Conservation (phyloP, 2,329 filamentous ascomycete genomes). For the Scopulariopsis brevicaulis region DNA sequence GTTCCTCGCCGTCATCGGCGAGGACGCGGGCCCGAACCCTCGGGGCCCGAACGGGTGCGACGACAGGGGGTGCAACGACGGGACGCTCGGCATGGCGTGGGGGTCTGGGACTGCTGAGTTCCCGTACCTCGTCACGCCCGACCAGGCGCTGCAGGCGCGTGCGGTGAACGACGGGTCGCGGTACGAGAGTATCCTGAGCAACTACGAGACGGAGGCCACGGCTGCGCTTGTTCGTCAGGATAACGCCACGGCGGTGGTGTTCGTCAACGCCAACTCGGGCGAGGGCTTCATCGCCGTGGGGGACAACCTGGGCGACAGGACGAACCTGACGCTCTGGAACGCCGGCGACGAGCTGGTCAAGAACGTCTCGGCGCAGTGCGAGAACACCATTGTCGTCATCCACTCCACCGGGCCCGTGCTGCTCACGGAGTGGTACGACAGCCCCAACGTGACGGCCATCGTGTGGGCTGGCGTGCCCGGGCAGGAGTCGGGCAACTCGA, state of each 20-base stretch:
- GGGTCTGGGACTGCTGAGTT: conserved; percentile 65
- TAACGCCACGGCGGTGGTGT: conserved; percentile 68
- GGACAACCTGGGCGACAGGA: conserved; percentile 77
- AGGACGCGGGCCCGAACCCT: conserved; percentile 67
- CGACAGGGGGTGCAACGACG: conserved; percentile 51
- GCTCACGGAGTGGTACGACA: conserved; percentile 61
- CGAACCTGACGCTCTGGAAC: conserved; percentile 85
- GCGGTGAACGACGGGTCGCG: conserved; percentile 46
- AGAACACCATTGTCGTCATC: conserved; percentile 87
- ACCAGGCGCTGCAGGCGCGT: conserved; percentile 55
- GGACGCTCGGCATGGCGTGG: conserved; percentile 67
- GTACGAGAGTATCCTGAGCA: conserved; percentile 57
- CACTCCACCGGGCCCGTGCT: conserved; percentile 77
- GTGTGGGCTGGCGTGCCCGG: conserved; percentile 74
- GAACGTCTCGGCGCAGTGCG: conserved; percentile 64
- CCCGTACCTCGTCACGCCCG: conserved; percentile 66
- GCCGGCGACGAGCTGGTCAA: conserved; percentile 71
- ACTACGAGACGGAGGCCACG: conserved; percentile 51
- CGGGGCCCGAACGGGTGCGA: conserved; percentile 68
- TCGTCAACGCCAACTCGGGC: conserved; percentile 77
- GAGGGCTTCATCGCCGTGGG: conserved; percentile 81
- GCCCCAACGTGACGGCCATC: conserved; percentile 73
- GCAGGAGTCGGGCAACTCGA: conserved; percentile 70
- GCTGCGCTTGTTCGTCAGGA: conserved; percentile 47
- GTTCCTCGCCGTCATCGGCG: conserved; percentile 67